Base-by-base conservation (phyloP, 371 early-diverging fungal species). In the Zychaea mexicana region DNA sequence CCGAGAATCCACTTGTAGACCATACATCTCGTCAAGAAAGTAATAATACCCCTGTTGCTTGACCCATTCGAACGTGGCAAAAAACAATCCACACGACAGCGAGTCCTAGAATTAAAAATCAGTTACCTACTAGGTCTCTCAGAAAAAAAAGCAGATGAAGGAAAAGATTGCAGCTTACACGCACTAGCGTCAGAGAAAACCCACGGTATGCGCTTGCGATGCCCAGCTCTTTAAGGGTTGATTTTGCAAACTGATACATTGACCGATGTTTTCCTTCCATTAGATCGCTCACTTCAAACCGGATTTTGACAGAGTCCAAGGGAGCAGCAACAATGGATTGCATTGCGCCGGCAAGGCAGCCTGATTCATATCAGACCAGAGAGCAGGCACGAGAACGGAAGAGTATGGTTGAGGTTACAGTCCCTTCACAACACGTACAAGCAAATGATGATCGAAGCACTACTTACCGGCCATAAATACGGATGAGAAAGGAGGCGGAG, bases 291-390 rank as follows among this genome's bases (percentile, higher is more conserved):
- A 90, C 90, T 66, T 91, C 90, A 57, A 92, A 91, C 21, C 92
- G 81, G 28, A 89, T 84, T 57, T 90, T 88, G 17, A 92, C 70
- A 7, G 90, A 88, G 66, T 92, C 92, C 27, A 91, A 69, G 2
- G 92, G 92, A 2, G 91, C 85, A 1, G 92, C 92, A 15, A 92
- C 85, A 17, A 88, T 66, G 2, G 91, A 87, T 53, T 91, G 92
- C 4, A 90, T 89, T 6, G 90, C 86, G 4, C 92, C 92, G 22
- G 92, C 91, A 5, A 86, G 57, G 7, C 89, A 89, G 5, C 92
- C 92, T 61, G 24, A 13, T 17, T 8, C 4, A 13, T 15, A 52
- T 53, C 3, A 53, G 19, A 30, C n/a, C 42, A 15, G 33, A 8
- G 33, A 33, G 12, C 12, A 33, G n/a, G n/a, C n/a, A n/a, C n/a